Evolutionary conservation across 495 filamentous ascomycete species (phyloP).

Genomic region (Aspergillus cavernicola): DNA sequence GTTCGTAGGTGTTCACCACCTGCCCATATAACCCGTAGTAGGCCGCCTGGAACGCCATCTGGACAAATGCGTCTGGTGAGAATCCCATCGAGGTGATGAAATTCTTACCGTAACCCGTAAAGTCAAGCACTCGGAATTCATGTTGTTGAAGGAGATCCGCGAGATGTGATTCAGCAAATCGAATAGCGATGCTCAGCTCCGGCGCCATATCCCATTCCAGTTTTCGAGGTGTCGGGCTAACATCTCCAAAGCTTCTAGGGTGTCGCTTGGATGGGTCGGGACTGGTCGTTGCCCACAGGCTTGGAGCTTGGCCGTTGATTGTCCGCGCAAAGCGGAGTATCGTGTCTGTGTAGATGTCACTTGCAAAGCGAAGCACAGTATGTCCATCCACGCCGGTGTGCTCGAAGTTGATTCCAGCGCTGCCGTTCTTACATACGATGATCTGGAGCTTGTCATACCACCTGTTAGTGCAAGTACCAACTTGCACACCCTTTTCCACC

Average conservation of each 20-base stretch:
- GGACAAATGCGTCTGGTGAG: constrained; percentile 94
- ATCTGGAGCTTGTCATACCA: constrained; percentile 99
- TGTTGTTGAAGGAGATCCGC: constrained; percentile 96
- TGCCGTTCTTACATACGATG: constrained; percentile 98
- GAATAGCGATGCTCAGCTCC: constrained; percentile 83
- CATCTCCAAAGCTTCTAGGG: constrained; percentile 88
- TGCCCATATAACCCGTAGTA: constrained; percentile 97
- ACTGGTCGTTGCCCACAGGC: constrained; percentile 83
- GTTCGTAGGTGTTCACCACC: constrained; percentile 93
- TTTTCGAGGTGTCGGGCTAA: constrained; percentile 91
- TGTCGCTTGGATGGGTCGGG: constrained; percentile 94
- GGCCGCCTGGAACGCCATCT: constrained; percentile 98
- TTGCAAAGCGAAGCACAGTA: constrained; percentile 92
- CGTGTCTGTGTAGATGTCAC: constrained; percentile 95
- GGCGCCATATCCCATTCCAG: constrained; percentile 97
- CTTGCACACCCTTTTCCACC: constrained; percentile 88
- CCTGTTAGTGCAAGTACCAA: constrained; percentile 94
- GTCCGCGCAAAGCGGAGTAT: constrained; percentile 93
- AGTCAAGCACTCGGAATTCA: constrained; percentile 91
- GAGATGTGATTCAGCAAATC: constrained; percentile 92
- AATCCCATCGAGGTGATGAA: constrained; percentile 97
- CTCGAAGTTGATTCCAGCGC: constrained; percentile 97
- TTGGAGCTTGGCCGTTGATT: constrained; percentile 93
- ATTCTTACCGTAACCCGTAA: constrained; percentile 86
- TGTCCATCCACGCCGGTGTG: constrained; percentile 98